These are phyloP conservation scores for Fusarium pilosicola DNA, from an alignment of 2,329 filamentous ascomycete species.

Conservation along the genomic window DNA sequence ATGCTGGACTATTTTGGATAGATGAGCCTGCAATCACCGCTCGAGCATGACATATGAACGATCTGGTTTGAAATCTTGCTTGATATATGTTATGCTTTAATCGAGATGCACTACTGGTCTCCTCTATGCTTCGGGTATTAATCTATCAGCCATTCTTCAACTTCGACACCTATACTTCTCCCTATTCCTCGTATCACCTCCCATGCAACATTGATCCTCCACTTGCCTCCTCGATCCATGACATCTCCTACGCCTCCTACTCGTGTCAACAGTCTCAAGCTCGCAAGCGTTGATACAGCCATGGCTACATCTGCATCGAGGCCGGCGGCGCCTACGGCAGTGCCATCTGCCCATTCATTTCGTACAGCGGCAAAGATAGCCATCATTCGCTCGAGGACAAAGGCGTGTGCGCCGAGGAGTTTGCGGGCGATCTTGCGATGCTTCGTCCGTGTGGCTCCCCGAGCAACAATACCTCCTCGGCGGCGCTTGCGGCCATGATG, in stretches of 20 bases:
- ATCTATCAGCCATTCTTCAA: constrained; percentile 80
- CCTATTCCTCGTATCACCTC: constrained; percentile 78
- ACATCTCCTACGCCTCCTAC: constrained; percentile 71
- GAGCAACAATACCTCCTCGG: constrained; percentile 56
- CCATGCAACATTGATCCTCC: constrained; percentile 83
- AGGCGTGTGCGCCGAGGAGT: constrained; percentile 79
- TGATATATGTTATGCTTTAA: neutral
- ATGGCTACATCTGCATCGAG: constrained; percentile 68
- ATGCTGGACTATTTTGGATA: constrained; percentile 29
- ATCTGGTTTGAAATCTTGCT: neutral
- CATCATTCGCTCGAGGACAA: constrained; percentile 80
- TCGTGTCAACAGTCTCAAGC: constrained; percentile 73
- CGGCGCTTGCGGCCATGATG: constrained; percentile 63
- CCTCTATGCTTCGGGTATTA: constrained; percentile 47
- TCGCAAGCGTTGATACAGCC: constrained; percentile 77
- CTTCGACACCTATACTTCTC: constrained; percentile 78
- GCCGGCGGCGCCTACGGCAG: constrained; percentile 43
- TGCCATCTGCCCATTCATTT: constrained; percentile 59
- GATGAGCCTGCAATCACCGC: constrained; percentile 21
- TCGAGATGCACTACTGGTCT: neutral
- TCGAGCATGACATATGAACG: constrained; percentile 17
- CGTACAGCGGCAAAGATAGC: constrained; percentile 78
- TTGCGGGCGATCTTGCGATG: constrained; percentile 80
- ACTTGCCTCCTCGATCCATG: constrained; percentile 76
- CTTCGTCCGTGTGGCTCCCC: constrained; percentile 55